These are phyloP conservation scores for Cercospora berteroae DNA, from an alignment of 2,329 filamentous ascomycete species.

Conservation along the genomic window DNA sequence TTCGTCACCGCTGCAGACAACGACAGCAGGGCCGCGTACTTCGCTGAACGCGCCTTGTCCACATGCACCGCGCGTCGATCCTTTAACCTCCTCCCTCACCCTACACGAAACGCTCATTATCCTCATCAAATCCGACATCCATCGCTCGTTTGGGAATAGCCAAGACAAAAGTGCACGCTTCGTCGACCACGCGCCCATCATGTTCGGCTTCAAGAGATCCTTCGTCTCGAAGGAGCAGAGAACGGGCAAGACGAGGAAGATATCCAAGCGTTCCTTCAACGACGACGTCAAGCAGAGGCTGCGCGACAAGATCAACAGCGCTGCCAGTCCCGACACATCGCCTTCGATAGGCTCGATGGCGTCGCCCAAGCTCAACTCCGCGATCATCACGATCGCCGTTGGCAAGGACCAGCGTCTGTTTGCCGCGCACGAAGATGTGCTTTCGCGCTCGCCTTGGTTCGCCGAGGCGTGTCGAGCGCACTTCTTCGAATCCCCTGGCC, in stretches of 20 bases:
- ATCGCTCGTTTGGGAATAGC: conserved; percentile 46
- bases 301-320: conserved; percentile 73
- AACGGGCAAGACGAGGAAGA: conserved; percentile 82
- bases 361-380: conserved; percentile 57
- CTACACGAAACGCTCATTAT: conserved; percentile 44
- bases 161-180: conserved; percentile 14
- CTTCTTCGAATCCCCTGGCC: conserved; percentile 62
- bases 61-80: conserved; percentile 54
- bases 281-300: conserved; percentile 82
- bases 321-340: conserved; percentile 44
- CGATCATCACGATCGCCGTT: conserved; percentile 84
- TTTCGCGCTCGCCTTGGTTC: conserved; percentile 83
- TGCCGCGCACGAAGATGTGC: conserved; percentile 90
- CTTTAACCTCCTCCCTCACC: conserved; percentile 36
- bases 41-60: conserved; percentile 48
- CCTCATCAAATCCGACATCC: conserved; percentile 35
- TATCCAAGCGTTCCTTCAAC: conserved; percentile 70
- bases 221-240: conserved; percentile 74
- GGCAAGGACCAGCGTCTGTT: conserved; percentile 84
- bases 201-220: conserved; percentile 79
- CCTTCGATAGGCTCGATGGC: conserved; percentile 36
- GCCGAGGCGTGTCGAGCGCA: conserved; percentile 58
- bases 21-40: conserved; percentile 28
- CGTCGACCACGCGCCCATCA: conserved; percentile 47
- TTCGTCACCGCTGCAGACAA: conserved; percentile 38